A percentile compares a stretch with the other conserved stretches of the same genome.
These are phyloP conservation scores for Hippophae gyantsensis DNA, from an alignment of 306 rosid genomes.

Conservation along the genomic window DNA sequence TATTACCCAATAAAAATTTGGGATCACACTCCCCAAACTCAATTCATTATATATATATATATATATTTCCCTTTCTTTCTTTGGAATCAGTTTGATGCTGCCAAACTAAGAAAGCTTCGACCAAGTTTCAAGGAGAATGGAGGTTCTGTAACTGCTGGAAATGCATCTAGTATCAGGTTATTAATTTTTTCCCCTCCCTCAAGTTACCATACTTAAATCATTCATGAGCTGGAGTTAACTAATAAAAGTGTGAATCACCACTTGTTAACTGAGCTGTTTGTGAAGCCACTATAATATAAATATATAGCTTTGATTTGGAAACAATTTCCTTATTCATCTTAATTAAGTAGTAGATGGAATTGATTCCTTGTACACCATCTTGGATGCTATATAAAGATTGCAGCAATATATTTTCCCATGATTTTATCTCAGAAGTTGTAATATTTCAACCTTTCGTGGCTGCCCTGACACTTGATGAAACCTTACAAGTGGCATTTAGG, in stretches of 20 bases:
- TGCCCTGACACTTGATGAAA: constrained; percentile 1
- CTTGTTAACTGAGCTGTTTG: neutral
- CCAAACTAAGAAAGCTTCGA: constrained; percentile 88
- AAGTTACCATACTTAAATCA: neutral
- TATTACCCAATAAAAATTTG: no score
- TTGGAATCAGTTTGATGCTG: constrained; percentile 71
- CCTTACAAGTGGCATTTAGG: constrained; percentile 1
- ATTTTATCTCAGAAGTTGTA: constrained; percentile 6
- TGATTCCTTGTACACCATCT: constrained; percentile 8
- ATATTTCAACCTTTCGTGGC: constrained; percentile 5
- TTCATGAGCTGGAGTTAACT: neutral
- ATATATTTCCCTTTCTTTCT: constrained; percentile 12
- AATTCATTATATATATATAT: neutral
- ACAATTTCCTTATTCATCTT: neutral
- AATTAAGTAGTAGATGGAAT: neutral
- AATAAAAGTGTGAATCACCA: neutral
- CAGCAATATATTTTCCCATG: constrained; percentile 1
- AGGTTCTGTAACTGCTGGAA: constrained; percentile 95
- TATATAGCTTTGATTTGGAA: neutral
- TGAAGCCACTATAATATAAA: neutral
- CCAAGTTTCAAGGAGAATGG: constrained; percentile 94
- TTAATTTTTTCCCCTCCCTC: neutral
- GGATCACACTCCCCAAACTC: neutral
- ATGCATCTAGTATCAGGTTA: constrained; percentile 98
- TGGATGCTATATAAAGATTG: constrained; percentile 1